Base-by-base conservation (phyloP, 768 basidiomycete genomes). In the Rhizopogon vesiculosus region DNA sequence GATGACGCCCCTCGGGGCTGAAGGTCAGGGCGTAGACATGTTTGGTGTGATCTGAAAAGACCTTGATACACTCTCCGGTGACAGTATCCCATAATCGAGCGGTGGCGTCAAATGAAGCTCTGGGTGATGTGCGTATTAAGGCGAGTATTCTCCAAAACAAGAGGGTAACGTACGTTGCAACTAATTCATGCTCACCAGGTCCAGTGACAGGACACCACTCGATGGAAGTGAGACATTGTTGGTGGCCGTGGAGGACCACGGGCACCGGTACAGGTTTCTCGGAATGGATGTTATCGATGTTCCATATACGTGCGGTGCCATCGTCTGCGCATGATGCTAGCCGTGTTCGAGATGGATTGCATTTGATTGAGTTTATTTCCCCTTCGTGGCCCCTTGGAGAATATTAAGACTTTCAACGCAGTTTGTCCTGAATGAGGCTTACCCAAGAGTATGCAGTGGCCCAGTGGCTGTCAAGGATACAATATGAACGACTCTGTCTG, bases 281-380 rank as follows among this genome's bases (percentile, higher is more conserved):
- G 41, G 61, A 46, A 56, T 67, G 66, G 19, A 82, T 61, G 49
- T 77, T 75, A 51, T 80, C 80, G 48, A 89, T 71, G 53, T 81
- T 78, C 90, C 90, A 93, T 61, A 93, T 79, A 39, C 87, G 83
- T 18, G 87, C 85, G 0, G 89, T 90, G 59, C 74, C 74, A 59
- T 93, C 91, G 63, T 93, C 91, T 1, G 91, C 90, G 66, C 89
- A 91, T 5, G 89, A 88, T 12, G 89, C 89, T 43, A 93, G 65
- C 42, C 80, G 79, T 31, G 86, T 89, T 39, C 79, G 73, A n/a
- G 78, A 72, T 15, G 80, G 73, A 57, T 87, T 91, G 60, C 79
- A 81, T 65, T 83, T 85, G 49, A 93, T 78, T 66, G 89, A 85
- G 62, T 90, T 93, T 59, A 93, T 78, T 66, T 93, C 91, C 56